Base-by-base conservation (phyloP, 352 stramenopile genomes). In the Phytophthora pini region DNA sequence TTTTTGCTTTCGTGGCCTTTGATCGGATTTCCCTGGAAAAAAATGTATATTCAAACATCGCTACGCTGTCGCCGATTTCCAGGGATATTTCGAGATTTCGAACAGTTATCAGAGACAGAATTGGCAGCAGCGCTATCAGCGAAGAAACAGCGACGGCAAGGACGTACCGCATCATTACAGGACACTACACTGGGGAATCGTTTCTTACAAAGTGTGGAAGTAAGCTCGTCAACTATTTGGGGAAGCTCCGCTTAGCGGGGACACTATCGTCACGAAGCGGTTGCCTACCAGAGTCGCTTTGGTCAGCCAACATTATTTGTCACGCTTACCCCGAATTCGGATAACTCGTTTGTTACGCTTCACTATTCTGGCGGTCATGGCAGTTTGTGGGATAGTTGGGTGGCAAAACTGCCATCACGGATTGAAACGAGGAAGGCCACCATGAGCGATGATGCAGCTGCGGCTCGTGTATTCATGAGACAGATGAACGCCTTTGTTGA, bases 291-390 rank as follows among this genome's bases (percentile, higher is more conserved):
- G 6, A 5, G 27, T 1, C 11, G 41, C 1, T 61, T 47, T 39
- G 43, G 54, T 0, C 53, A 52, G 29, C 53, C 53, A 17, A 43
- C 27, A 2, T 31, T 60, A 2, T 62, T 53, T 34, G 56, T 63
- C 0, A 56, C 32, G 4, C 15, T 63, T 8, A 63, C 44, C 0
- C 47, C 56, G 1, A 65, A 65, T 13, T 15, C 15, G 0, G 13
- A 36, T 1, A 48, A 32, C 22, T 54, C 39, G 1, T 58, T 65
- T 38, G 48, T 12, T 1, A 12, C 52, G 8, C 47, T 48, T 4
- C 47, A 52, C n/a, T 65, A 65, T 39, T 32, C 47, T 1, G 56
- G 56, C 5, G 47, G 52, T 40, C 3, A 6, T 31, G 27, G 27
- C 3, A 31, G 27, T 6, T 6, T 31, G 27, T 31, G 27, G 27